These are phyloP conservation scores for Allantophomopsis cytisporea DNA, from an alignment of 2,329 filamentous ascomycete genomes.

Conservation along the genomic window DNA sequence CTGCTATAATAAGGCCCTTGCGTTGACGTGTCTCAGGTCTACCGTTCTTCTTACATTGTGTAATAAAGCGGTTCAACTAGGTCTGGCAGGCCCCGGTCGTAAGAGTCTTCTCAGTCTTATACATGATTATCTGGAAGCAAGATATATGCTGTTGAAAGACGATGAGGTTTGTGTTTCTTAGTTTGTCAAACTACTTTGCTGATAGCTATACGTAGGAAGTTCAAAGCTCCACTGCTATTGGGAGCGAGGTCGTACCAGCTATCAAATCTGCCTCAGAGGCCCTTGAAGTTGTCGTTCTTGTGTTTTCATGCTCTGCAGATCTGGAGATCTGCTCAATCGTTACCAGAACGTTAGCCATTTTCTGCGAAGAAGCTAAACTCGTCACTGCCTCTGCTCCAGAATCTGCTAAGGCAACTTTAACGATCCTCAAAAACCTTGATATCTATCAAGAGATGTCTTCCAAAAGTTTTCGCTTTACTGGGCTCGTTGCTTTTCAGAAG, in stretches of 20 bases:
- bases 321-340: slow-evolving; percentile 52
- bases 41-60: slow-evolving; percentile 13
- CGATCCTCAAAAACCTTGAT: slow-evolving; percentile 44
- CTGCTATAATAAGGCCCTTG: too few relatives aligned
- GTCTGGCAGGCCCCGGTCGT: slow-evolving; percentile 7
- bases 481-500: slow-evolving; percentile 57
- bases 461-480: slow-evolving; percentile 51
- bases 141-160: slow-evolving; percentile 33
- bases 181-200: not conserved
- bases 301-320: slow-evolving; percentile 50
- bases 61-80: slow-evolving; percentile 13
- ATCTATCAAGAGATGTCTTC: slow-evolving; percentile 50
- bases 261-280: slow-evolving; percentile 15
- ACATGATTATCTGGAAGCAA: slow-evolving; percentile 40
- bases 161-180: slow-evolving; percentile 11
- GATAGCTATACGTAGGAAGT: not conserved
- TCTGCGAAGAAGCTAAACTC: slow-evolving; percentile 42
- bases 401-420: slow-evolving; percentile 32
- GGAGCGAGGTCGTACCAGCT: slow-evolving; percentile 38
- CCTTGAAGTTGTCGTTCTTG: slow-evolving; percentile 49
- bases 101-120: slow-evolving; percentile 22
- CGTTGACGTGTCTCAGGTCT: slow-evolving; percentile 10
- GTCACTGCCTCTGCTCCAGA: slow-evolving; percentile 37
- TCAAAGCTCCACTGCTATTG: not conserved
- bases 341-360: slow-evolving; percentile 44